Conservation (phyloP, 176 grass and related monocot species). For the Hyparrhenia diplandra region DNA sequence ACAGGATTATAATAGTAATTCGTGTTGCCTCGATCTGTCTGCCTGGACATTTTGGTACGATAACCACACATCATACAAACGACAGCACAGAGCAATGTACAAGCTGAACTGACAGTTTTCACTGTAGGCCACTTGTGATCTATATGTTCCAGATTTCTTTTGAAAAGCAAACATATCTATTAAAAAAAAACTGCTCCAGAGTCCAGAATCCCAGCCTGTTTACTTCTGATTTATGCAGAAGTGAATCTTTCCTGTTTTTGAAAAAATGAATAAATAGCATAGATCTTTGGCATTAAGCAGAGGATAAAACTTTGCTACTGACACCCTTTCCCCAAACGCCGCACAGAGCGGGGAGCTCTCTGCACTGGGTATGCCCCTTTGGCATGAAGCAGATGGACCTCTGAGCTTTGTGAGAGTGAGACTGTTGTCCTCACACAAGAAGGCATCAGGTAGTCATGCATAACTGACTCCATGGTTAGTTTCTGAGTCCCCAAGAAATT, state of each 20-base stretch:
- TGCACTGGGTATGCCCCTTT: no score
- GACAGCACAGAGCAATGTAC: no score
- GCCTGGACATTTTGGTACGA: constrained; percentile 18
- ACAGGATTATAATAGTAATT: not conserved
- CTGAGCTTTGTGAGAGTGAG: not conserved
- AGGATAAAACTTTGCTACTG: no score
- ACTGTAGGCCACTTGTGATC: not conserved
- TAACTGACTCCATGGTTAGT: constrained; percentile 21
- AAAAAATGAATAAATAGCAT: not conserved
- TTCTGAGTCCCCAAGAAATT: constrained; percentile 9
- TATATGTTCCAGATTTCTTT: no score
- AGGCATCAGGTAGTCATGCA: not conserved
- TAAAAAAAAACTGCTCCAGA: not conserved
- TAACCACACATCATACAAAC: no score
- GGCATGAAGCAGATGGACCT: not conserved
- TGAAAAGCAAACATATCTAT: not conserved
- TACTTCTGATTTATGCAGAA: not conserved
- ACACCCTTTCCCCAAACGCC: no score
- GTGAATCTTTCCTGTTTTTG: not conserved
- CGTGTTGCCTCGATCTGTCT: not conserved
- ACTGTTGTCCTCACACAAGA: not conserved
- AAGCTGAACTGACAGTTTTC: not conserved
- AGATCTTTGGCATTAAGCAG: not conserved
- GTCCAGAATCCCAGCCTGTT: constrained; percentile 19
- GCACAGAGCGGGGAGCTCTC: no score